Base-by-base conservation (phyloP, 768 basidiomycete species). In the Astraeus odoratus region DNA sequence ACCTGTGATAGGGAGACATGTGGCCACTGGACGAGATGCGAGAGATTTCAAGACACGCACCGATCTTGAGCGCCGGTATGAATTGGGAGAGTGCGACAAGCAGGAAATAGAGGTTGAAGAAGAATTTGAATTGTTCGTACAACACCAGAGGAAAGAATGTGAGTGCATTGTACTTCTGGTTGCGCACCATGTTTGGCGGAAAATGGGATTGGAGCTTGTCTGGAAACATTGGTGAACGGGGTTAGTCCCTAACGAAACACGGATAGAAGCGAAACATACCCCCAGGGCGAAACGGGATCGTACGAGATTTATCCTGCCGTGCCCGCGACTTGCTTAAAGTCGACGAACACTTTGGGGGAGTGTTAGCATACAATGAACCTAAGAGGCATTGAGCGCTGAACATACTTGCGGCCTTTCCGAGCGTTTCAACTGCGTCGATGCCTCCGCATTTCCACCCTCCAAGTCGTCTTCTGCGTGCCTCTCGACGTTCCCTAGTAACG, bases 61-160 rank as follows among this genome's bases (percentile, higher is more conserved):
- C 94, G 48, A 96, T 99, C 70, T 92, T 93, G 48, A 99, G 77
- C 0, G 93, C 87, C 12, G 96, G 96, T 15, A 99, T 70, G 59
- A 99, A 96, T 65, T 98, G 96, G 8, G 88, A 92, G 7, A 98
- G 73, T 0, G 96, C 96, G 29, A 99, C 96, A 19, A 98, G 82
- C 9, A 98, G 78, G 61, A 99, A 99, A 66, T 98, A 99, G 6
- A 97, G 75, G 61, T 98, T 99, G 80, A 96, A 98, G 72, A 99
- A 99, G 74, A 95, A 97, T 67, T 97, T 98, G 83, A 98, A 99
- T 63, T 98, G 95, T 64, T 98, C 94, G 65, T 97, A 98, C 63
- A 98, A 80, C 36, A 98, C 94, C 52, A 97, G 78, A 3, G 96
- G 96, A 8, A 99, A 77, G 73, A 99, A 99, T n/a, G 89, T 92